phyloP scores from a whole-genome alignment of 2,329 filamentous ascomycete genomes.

The Colletotrichum tamarilloi region DNA sequence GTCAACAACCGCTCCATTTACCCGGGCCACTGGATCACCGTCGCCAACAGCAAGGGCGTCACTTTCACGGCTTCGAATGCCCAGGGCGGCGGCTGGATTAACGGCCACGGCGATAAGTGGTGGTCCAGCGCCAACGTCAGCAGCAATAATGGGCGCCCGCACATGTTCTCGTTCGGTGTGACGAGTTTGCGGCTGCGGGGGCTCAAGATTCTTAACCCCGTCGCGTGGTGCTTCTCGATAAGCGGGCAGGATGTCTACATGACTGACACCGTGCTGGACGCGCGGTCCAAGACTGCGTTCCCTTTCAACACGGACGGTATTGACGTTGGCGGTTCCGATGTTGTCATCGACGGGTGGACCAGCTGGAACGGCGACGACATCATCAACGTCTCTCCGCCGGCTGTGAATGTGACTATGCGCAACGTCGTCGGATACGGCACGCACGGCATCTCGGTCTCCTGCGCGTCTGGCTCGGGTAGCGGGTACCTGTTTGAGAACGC shows the following conservation, averaged over 20 bases:
- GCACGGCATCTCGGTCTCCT: slow-evolving; percentile 17
- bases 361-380: slow-evolving; percentile 27
- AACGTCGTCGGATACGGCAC: slow-evolving; percentile 16
- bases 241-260: slow-evolving; percentile 21
- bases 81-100: slow-evolving; percentile 7
- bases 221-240: slow-evolving; percentile 21
- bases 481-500: slow-evolving; percentile 23
- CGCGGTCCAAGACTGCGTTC: slow-evolving; percentile 2
- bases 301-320: slow-evolving; percentile 25
- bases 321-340: slow-evolving; percentile 10
- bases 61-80: background rate
- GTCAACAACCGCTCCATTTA: slow-evolving; percentile 8
- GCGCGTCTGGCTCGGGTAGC: background rate
- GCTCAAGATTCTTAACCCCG: slow-evolving; percentile 18
- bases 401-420: slow-evolving; percentile 22
- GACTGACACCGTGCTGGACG: slow-evolving; percentile 25
- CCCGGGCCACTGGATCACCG: slow-evolving; percentile 23
- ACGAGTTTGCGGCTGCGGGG: slow-evolving; percentile 8
- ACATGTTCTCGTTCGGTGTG: slow-evolving; percentile 20
- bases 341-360: slow-evolving; percentile 15
- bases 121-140: slow-evolving; percentile 12
- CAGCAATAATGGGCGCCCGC: slow-evolving; percentile 16
- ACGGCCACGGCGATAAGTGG: slow-evolving; percentile 24
- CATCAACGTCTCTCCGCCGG: slow-evolving; percentile 19
- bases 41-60: slow-evolving; percentile 24